phyloP scores from a whole-genome alignment of 805 yeast species.

The Starmerella stellata region DNA sequence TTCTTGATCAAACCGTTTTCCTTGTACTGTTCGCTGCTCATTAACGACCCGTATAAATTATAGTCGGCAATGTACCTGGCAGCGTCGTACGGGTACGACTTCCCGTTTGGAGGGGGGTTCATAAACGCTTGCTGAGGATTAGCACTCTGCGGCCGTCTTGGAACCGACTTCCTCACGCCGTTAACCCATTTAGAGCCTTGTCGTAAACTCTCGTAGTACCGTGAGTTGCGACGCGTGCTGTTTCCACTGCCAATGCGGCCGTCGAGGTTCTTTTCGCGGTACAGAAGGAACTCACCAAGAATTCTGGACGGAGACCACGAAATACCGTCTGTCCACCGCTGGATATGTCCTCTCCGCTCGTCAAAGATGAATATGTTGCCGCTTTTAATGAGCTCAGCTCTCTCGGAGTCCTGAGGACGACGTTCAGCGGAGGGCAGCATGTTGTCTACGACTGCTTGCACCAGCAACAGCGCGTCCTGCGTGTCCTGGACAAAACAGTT shows the following conservation, averaged over 20 bases:
- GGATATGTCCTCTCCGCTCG: conserved; percentile 66
- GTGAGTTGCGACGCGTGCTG: background rate
- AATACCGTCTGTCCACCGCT: conserved; percentile 94
- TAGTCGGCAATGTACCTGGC: conserved; percentile 6
- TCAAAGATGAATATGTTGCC: conserved; percentile 75
- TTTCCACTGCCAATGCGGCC: background rate
- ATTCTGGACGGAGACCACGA: conserved; percentile 87
- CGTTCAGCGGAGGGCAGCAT: conserved; percentile 45
- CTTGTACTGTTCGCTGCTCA: conserved; percentile 45
- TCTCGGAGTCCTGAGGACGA: conserved; percentile 68
- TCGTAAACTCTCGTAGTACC: background rate
- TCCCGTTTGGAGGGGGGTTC: background rate
- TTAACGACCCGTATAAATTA: conserved; percentile 36
- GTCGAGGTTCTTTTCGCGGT: conserved; percentile 43
- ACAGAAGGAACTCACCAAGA: conserved; percentile 65
- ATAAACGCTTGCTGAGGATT: background rate
- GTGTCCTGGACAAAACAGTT: conserved; percentile 63
- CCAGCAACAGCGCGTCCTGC: conserved; percentile 60
- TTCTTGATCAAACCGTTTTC: conserved; percentile 65
- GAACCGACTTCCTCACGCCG: background rate
- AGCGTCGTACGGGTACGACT: background rate
- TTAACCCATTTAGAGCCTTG: background rate
- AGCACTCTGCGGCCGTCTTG: background rate
- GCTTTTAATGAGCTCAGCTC: conserved; percentile 43
- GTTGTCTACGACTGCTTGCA: conserved; percentile 60